phyloP scores from a whole-genome alignment of 2,329 filamentous ascomycete genomes.

The Monosporascus sp. region DNA sequence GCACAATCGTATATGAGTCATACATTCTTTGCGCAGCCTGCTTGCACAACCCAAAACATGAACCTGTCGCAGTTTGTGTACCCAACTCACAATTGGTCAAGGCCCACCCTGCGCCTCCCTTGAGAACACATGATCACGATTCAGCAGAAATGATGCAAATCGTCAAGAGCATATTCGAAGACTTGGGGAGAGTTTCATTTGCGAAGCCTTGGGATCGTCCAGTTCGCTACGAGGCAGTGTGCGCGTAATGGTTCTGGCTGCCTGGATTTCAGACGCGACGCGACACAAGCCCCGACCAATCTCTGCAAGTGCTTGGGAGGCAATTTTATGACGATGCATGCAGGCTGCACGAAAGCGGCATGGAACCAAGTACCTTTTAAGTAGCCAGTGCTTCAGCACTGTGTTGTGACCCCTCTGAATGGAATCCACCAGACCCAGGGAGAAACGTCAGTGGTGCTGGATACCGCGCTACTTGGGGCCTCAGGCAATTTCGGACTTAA shows the following conservation, averaged over 20 bases:
- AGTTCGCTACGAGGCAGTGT: not conserved
- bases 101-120: not conserved
- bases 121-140: not conserved
- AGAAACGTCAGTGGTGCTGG: too few species aligned
- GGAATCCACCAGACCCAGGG: too few species aligned
- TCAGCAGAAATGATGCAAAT: not conserved
- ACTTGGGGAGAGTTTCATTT: not conserved
- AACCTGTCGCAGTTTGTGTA: not conserved
- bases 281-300: not conserved
- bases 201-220: not conserved
- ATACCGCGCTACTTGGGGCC: too few species aligned
- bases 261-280: constrained; percentile 8
- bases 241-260: not conserved
- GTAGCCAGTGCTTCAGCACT: constrained; percentile 20
- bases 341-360: constrained; percentile 20
- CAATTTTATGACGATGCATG: constrained; percentile 5
- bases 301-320: not conserved
- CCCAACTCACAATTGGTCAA: not conserved
- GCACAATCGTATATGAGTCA: not conserved
- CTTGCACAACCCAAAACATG: not conserved
- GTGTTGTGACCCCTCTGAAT: constrained; percentile 4
- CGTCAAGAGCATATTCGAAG: not conserved
- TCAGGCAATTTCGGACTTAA: too few species aligned
- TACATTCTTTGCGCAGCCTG: not conserved
- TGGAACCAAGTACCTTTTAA: constrained; percentile 16